These are phyloP conservation scores for Escovopsis sp. DNA, from an alignment of 2,329 filamentous ascomycete species.

Conservation along the genomic window DNA sequence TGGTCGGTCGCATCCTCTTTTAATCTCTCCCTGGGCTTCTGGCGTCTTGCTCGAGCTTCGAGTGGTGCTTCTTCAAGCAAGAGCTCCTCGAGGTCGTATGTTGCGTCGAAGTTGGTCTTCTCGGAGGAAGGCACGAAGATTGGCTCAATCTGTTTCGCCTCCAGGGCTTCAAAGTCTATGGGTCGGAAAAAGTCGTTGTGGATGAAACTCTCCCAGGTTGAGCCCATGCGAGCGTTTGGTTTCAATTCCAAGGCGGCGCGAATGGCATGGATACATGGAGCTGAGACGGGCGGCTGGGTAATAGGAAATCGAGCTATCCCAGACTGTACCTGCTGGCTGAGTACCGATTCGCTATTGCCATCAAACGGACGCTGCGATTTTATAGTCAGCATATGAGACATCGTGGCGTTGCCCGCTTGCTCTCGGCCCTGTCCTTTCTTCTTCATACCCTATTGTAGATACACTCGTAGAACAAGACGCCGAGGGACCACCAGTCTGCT, in stretches of 20 bases:
- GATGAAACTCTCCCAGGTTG: constrained; percentile 71
- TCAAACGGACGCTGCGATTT: constrained; percentile 69
- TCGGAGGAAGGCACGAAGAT: constrained; percentile 89
- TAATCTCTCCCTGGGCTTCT: constrained; percentile 82
- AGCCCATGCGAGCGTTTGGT: constrained; percentile 68
- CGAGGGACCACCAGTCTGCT: constrained; percentile 97
- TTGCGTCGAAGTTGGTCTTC: constrained; percentile 98
- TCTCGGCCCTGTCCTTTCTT: background rate
- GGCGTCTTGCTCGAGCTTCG: constrained; percentile 79
- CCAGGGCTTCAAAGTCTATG: constrained; percentile 72
- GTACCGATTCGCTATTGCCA: constrained; percentile 66
- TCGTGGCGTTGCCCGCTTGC: background rate
- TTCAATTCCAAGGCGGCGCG: constrained; percentile 70
- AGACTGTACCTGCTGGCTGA: constrained; percentile 68
- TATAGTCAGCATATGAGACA: background rate
- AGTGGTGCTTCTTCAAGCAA: constrained; percentile 87
- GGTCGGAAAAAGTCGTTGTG: constrained; percentile 78
- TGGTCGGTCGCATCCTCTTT: constrained; percentile 91
- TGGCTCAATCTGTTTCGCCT: constrained; percentile 76
- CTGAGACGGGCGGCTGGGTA: constrained; percentile 78
- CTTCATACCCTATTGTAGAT: constrained; percentile 84
- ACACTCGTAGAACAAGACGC: constrained; percentile 97
- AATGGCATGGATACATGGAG: constrained; percentile 80
- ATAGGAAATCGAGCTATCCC: constrained; percentile 80
- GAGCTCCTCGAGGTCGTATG: constrained; percentile 90